Conservation (phyloP, 2,329 filamentous ascomycete genomes). For the Stemphylium lycopersici region DNA sequence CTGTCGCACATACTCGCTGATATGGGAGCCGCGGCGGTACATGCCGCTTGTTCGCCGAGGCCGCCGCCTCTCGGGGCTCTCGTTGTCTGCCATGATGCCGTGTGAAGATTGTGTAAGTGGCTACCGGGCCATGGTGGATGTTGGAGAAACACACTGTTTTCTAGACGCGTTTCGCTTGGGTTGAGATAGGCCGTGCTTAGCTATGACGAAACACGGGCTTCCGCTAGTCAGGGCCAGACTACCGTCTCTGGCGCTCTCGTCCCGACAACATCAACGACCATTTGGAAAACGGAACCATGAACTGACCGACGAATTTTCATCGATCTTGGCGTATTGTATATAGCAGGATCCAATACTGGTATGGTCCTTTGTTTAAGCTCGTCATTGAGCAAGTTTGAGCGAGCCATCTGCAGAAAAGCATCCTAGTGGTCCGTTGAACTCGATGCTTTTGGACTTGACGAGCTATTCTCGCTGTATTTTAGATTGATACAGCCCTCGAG, state of each 20-base stretch:
- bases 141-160: slow-evolving; percentile 11
- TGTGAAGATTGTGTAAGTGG: background rate
- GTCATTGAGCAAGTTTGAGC: too few relatives aligned
- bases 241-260: background rate
- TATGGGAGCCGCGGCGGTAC: slow-evolving; percentile 72
- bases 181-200: slow-evolving; percentile 9
- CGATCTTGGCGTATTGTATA: too few relatives aligned
- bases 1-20: slow-evolving; percentile 52
- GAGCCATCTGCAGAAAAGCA: background rate
- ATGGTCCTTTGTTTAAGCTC: too few relatives aligned
- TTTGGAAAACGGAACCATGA: too few relatives aligned
- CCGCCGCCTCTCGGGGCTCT: slow-evolving; percentile 45
- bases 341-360: too few relatives aligned
- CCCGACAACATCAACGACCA: background rate
- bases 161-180: slow-evolving; percentile 5
- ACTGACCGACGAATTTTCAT: too few relatives aligned
- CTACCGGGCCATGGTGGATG: slow-evolving; percentile 25
- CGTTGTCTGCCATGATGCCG: slow-evolving; percentile 37
- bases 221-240: slow-evolving; percentile 8
- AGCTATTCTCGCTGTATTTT: too few relatives aligned
- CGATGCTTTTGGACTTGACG: background rate
- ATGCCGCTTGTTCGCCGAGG: slow-evolving; percentile 50
- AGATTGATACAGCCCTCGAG: too few relatives aligned
- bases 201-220: slow-evolving; percentile 13
- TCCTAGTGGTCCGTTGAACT: background rate